phyloP scores from a whole-genome alignment of 352 stramenopile genomes.

The Phytophthora syringae region DNA sequence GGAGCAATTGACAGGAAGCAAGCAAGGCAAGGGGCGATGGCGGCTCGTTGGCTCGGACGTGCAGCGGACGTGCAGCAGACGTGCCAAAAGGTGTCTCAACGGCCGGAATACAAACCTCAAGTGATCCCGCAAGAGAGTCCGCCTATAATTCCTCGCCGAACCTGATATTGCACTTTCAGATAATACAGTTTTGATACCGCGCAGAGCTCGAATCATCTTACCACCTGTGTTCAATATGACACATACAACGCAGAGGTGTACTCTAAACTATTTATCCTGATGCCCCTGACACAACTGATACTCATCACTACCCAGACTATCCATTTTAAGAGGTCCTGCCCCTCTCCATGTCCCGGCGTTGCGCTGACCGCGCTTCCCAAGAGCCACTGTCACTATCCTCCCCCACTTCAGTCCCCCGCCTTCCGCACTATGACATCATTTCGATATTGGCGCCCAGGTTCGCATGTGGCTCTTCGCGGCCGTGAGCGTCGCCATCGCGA shows the following conservation, averaged over 20 bases:
- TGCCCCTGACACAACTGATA: too few species aligned
- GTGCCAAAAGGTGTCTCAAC: conserved; percentile 15
- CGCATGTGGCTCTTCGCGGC: conserved; percentile 64
- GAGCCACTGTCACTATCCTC: not conserved
- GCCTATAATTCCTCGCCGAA: conserved; percentile 6
- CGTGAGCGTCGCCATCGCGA: conserved; percentile 62
- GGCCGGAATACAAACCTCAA: conserved; percentile 8
- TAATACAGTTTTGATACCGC: not conserved
- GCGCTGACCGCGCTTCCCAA: conserved; percentile 5
- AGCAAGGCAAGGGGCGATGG: too few species aligned
- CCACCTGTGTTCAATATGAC: not conserved
- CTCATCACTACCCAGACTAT: too few species aligned
- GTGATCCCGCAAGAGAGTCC: too few species aligned
- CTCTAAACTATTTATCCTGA: not conserved
- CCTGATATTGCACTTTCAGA: not conserved
- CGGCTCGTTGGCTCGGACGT: too few species aligned
- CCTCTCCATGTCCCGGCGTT: conserved; percentile 15
- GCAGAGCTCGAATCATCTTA: not conserved
- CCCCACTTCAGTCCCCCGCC: not conserved
- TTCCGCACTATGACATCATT: conserved; percentile 35
- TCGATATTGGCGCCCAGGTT: conserved; percentile 23
- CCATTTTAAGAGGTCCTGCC: not conserved
- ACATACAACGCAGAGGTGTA: not conserved
- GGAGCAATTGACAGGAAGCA: too few species aligned
- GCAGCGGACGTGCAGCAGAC: not conserved